phyloP scores from a whole-genome alignment of 2,329 filamentous ascomycete species.

The Colletotrichum somersetense region DNA sequence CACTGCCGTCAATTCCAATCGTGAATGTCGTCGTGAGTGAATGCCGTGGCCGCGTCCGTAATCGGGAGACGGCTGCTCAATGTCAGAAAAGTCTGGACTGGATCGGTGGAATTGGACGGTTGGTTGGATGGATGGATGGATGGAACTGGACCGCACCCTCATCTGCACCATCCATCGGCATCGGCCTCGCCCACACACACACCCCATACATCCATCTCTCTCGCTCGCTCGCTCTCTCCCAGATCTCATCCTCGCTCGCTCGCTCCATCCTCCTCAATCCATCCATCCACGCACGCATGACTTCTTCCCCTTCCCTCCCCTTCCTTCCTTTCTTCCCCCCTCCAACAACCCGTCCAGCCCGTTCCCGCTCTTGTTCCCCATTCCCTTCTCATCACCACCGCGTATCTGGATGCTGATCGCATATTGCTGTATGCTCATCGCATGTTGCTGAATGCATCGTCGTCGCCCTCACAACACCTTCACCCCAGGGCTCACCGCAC shows the following conservation, averaged over 20 bases:
- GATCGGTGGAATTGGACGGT: background rate
- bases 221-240: background rate
- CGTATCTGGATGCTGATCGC: background rate
- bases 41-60: background rate
- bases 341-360: background rate
- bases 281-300: background rate
- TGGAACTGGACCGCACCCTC: conserved; percentile 1
- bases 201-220: background rate
- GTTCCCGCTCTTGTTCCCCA: background rate
- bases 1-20: background rate
- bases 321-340: background rate
- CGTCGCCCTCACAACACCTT: conserved; percentile 7
- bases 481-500: background rate
- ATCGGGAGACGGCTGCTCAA: background rate
- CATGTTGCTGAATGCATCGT: background rate
- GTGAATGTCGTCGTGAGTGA: background rate
- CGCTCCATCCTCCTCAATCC: background rate
- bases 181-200: conserved; percentile 13
- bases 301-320: background rate
- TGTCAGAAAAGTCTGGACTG: conserved; percentile 3
- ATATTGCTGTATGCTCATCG: too few species aligned
- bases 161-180: conserved; percentile 14
- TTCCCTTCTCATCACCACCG: background rate
- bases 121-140: background rate
- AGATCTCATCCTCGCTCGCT: conserved; percentile 7